A percentile compares a stretch with the other conserved stretches of the same genome.
These are phyloP conservation scores for Anisodus acutangulus DNA, from an alignment of 257 asterid genomes.

Conservation along the genomic window DNA sequence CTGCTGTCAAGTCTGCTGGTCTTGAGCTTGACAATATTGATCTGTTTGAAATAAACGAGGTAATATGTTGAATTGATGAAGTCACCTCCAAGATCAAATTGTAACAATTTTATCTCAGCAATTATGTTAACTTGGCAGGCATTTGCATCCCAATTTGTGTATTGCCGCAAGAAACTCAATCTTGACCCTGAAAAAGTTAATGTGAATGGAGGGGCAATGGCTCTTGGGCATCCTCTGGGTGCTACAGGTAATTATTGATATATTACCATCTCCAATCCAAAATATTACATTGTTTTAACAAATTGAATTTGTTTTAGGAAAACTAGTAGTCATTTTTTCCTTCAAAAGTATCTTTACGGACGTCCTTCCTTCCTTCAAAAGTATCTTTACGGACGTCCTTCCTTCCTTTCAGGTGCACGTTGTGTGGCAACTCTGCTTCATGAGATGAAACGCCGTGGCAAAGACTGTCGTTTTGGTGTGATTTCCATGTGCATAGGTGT, in stretches of 20 bases:
- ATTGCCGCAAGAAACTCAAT: slow-evolving; percentile 75
- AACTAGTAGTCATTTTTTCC: background rate
- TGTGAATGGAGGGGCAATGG: slow-evolving; percentile 96
- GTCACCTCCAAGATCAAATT: slow-evolving; percentile 3
- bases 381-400: background rate
- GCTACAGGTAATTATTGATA: slow-evolving; percentile 63
- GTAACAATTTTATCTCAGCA: background rate
- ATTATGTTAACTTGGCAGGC: slow-evolving; percentile 56
- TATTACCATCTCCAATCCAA: background rate
- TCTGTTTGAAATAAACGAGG: slow-evolving; percentile 93
- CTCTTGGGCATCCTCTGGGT: slow-evolving; percentile 95
- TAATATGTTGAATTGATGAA: slow-evolving; percentile 32
- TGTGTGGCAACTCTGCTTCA: slow-evolving; percentile 81
- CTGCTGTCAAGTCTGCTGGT: slow-evolving; percentile 89
- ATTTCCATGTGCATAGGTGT: slow-evolving; percentile 96
- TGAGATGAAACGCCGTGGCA: slow-evolving; percentile 95
- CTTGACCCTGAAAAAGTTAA: slow-evolving; percentile 80
- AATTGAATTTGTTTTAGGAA: background rate
- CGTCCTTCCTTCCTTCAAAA: background rate
- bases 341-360: background rate
- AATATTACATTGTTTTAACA: background rate
- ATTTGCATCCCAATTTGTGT: slow-evolving; percentile 89
- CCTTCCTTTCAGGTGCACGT: slow-evolving; percentile 78
- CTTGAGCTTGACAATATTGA: slow-evolving; percentile 65
- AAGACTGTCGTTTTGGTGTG: slow-evolving; percentile 83